Percentiles rank a stretch among this genome's conserved stretches.
Evolutionary conservation across 768 basidiomycete species (phyloP).

Genomic region (Psilocybe sp.): DNA sequence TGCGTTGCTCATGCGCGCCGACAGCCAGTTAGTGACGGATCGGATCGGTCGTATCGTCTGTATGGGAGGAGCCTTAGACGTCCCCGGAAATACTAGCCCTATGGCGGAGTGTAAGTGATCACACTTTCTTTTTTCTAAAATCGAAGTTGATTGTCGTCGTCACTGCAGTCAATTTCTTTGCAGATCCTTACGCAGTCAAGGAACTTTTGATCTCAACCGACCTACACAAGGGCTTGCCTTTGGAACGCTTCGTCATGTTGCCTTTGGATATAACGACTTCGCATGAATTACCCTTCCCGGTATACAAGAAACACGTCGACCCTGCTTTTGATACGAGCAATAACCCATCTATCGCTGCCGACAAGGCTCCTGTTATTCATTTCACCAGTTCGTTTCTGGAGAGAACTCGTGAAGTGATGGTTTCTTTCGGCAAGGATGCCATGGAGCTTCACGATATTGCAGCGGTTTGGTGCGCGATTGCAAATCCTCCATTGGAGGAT

Average conservation of each 20-base stretch:
- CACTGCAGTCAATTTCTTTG: constrained; percentile 78
- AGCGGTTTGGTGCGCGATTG: constrained; percentile 84
- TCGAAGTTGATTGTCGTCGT: constrained; percentile 1
- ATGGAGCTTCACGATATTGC: constrained; percentile 91
- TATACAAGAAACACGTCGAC: constrained; percentile 60
- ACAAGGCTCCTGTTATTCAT: constrained; percentile 62
- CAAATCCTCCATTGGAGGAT: constrained; percentile 52
- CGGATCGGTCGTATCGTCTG: constrained; percentile 74
- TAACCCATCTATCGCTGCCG: constrained; percentile 41
- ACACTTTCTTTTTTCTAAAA: neutral
- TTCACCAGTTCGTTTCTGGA: constrained; percentile 82
- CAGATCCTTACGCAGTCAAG: constrained; percentile 82
- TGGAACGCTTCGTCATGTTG: constrained; percentile 64
- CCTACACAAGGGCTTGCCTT: constrained; percentile 46
- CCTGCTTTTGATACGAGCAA: constrained; percentile 49
- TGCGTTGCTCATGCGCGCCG: constrained; percentile 56
- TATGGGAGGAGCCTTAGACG: constrained; percentile 94
- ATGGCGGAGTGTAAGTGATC: constrained; percentile 74
- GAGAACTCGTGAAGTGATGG: constrained; percentile 72
- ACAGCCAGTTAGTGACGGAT: constrained; percentile 49
- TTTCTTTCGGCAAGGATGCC: constrained; percentile 76
- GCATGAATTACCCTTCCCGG: constrained; percentile 74
- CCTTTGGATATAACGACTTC: constrained; percentile 82
- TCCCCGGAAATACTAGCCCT: constrained; percentile 83
- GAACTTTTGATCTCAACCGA: constrained; percentile 51